Base-by-base conservation (phyloP, 2,329 filamentous ascomycete genomes). In the Fusarium liriodendri region DNA sequence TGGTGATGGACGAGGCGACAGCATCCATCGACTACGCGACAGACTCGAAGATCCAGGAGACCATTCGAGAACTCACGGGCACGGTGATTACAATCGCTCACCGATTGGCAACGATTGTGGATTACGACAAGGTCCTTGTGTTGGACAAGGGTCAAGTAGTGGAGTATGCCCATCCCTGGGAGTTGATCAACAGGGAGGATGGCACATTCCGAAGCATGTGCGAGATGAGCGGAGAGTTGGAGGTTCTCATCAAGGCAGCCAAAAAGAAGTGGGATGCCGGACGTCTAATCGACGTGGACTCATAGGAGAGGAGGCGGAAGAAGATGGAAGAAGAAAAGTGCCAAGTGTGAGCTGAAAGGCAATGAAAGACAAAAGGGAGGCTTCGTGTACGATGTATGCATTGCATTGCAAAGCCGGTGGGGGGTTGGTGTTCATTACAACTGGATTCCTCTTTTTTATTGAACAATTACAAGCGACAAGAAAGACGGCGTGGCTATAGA, bases 1-100 rank as follows among this genome's bases (percentile, higher is more conserved):
- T 99, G n/a, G 93, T 99, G 80, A 98, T 99, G 97, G 97, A 99
- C 83, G 97, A 99, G 86, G 97, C 97, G 1, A 99, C 97, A 0
- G 97, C 97, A 0, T 97, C 94, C 0, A 98, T 99, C 79, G 97
- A 99, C 84, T 98, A 98, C 83, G 93, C 92, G 6, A 99, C 97
- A 2, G 97, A 99, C 79, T 89, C 92, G 59, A 98, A 98, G 85
- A 98, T 99, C 76, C 97, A 99, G 83, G 95, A 94, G 78, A 98
- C 97, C 0, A 95, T 99, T 70, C 93, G 95, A n/a, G 94, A 98
- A 82, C 89, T 98, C 77, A 93, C 92, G 74, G 94, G 95, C 82
- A 99, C 97, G 0, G 98, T 97, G 69, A 94, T 98, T 80, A 98
- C 97, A 0, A 98, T 99, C 79, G 97, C 97, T 1, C 97, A 99